Evolutionary conservation across 2,329 filamentous ascomycete species (phyloP).

Genomic region (Phialophora chinensis): DNA sequence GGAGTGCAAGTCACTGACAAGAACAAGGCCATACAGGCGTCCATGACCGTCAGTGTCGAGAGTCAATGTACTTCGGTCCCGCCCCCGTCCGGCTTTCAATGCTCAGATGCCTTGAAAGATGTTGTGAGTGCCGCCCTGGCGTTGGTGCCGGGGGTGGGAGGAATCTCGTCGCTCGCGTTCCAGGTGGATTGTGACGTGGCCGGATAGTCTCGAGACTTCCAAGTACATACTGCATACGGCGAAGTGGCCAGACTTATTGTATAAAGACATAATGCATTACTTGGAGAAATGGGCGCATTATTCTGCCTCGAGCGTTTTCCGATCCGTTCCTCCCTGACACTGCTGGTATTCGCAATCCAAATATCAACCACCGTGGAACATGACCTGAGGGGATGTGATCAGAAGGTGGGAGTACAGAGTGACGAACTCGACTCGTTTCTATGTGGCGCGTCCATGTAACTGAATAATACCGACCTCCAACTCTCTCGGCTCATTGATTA

Average conservation of each 20-base stretch:
- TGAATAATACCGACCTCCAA: too few species aligned
- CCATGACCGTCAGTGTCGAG: not conserved
- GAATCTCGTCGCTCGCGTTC: not conserved
- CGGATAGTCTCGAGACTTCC: not conserved
- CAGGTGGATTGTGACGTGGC: constrained; percentile 7
- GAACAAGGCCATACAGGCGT: not conserved
- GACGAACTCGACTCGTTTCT: too few species aligned
- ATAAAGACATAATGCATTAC: not conserved
- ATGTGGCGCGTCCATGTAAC: too few species aligned
- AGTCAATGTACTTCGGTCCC: not conserved
- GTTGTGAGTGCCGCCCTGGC: not conserved
- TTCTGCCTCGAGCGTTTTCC: too few species aligned
- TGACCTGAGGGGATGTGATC: too few species aligned
- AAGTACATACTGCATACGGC: not conserved
- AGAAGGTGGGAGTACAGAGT: too few species aligned
- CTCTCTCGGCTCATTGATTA: too few species aligned
- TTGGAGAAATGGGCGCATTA: too few species aligned
- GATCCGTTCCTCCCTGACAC: too few species aligned
- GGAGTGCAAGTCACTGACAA: not conserved
- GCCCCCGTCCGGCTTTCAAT: not conserved
- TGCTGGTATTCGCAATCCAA: too few species aligned
- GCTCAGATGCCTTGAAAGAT: not conserved
- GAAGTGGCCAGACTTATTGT: not conserved
- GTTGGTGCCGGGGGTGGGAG: constrained; percentile 8
- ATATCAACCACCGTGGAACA: too few species aligned